A percentile compares a stretch with the other conserved stretches of the same genome.
Evolutionary conservation across 495 filamentous ascomycete genomes (phyloP).

Genomic region (Daldinia vernicosa): DNA sequence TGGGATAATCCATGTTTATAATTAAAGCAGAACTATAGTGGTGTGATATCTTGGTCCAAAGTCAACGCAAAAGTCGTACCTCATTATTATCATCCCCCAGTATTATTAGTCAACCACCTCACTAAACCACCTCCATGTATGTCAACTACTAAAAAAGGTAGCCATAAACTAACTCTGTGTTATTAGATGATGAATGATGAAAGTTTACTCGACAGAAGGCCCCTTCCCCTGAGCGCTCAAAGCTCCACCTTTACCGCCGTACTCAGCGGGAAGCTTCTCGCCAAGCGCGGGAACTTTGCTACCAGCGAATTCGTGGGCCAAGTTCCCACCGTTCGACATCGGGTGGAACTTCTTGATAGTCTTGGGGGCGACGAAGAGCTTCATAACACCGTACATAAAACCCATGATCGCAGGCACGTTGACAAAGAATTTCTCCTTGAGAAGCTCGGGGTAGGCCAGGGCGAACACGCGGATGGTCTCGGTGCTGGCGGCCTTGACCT

Average conservation of each 20-base stretch:
- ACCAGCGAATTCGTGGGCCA: conserved; percentile 68
- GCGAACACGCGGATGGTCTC: conserved; percentile 81
- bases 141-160: neutral
- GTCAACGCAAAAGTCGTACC: conserved; percentile 29
- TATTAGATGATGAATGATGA: neutral
- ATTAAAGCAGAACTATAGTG: conserved; percentile 8
- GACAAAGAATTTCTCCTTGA: conserved; percentile 91
- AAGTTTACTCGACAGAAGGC: conserved; percentile 39
- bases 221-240: conserved; percentile 52
- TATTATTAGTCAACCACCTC: conserved; percentile 12
- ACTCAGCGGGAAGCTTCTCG: conserved; percentile 68
- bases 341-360: conserved; percentile 87
- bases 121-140: neutral
- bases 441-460: conserved; percentile 84
- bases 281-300: conserved; percentile 60
- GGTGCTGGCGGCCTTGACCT: conserved; percentile 73
- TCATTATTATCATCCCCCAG: conserved; percentile 35
- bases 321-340: conserved; percentile 75
- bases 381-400: conserved; percentile 83
- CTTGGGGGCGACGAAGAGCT: conserved; percentile 78
- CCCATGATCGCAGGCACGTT: conserved; percentile 89
- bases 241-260: conserved; percentile 74
- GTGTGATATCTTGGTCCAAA: conserved; percentile 36
- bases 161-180: neutral
- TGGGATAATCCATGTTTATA: neutral